Evolutionary conservation across 116 monocot species (phyloP), one percentile per base, ranked within the genome.

Genomic region (Trichopus zeylanicus): DNA sequence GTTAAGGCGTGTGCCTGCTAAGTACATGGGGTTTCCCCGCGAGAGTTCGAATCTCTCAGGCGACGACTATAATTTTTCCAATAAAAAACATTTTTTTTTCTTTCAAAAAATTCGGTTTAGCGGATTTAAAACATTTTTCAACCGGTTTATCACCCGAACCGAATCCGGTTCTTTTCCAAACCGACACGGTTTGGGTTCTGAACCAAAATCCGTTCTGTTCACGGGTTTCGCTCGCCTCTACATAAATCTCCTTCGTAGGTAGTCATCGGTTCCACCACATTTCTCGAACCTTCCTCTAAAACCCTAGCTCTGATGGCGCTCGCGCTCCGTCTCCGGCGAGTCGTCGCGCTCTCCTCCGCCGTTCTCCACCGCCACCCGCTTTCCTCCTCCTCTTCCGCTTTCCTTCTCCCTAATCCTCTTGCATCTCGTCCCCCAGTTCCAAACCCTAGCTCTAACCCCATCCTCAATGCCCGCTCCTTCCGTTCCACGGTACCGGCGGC

Each of bases 1-100:
- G 97, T 97, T 97, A 97, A 97, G 97, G 97, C 91, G 97, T 97
- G 97, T 97, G 97, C 97, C 97, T 97, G 97, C 97, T 97, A 97
- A 97, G 97, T 97, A 97, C 97, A 91, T 97, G 97, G 97, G 97
- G 91, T 91, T 81, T 97, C 87, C 97, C 97, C 97, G 97, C 97
- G 97, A 97, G 97, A 97, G 97, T 97, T 97, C 97, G 97, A 94
- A 94, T 94, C 93, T 94, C 93, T 94, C 93, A 89, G 93, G 93
- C 97, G 97, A 77, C 91, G 91, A n/a, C n/a, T n/a, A n/a, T n/a
- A n/a, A n/a, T n/a, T n/a, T n/a, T n/a, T n/a, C n/a, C n/a, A n/a
- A n/a, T n/a, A n/a, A n/a, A n/a, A n/a, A n/a, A n/a, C n/a, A n/a
- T n/a, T n/a, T n/a, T n/a, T n/a, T n/a, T n/a, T n/a, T n/a, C n/a